Evolutionary conservation across 352 stramenopile genomes (phyloP).

Genomic region (Phytophthora sojae): DNA sequence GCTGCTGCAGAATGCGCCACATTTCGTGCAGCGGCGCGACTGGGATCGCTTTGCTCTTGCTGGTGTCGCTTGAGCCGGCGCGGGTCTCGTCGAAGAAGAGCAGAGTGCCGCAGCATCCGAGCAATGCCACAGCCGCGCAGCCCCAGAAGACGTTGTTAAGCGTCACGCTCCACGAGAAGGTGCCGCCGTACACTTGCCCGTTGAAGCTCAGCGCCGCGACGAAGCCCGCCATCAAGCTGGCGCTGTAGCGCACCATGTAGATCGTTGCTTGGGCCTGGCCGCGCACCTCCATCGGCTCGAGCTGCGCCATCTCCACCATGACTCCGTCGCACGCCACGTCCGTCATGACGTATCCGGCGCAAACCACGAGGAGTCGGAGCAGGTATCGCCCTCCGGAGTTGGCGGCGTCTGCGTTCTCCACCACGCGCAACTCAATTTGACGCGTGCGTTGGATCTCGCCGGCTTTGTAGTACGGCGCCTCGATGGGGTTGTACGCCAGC

Average conservation of each 20-base stretch:
- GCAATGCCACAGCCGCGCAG: constrained; percentile 47
- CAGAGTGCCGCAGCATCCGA: constrained; percentile 45
- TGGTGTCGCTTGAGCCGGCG: constrained; percentile 23
- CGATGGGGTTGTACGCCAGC: constrained; percentile 58
- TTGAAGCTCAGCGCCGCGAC: constrained; percentile 73
- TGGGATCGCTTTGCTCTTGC: constrained; percentile 20
- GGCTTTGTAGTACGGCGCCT: constrained; percentile 58
- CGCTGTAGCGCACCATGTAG: constrained; percentile 71
- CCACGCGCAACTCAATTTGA: constrained; percentile 39
- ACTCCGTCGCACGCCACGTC: constrained; percentile 73
- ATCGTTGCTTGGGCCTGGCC: constrained; percentile 70
- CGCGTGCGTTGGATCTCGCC: constrained; percentile 70
- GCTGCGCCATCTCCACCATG: constrained; percentile 77
- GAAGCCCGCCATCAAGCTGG: constrained; percentile 50
- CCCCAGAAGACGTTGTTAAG: constrained; percentile 68
- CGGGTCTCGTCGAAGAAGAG: constrained; percentile 62
- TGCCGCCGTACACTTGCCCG: constrained; percentile 64
- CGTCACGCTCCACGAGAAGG: constrained; percentile 58
- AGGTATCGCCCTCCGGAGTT: constrained; percentile 60
- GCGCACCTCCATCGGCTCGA: constrained; percentile 69
- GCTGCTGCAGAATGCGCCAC: constrained; percentile 76
- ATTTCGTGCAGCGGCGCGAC: constrained; percentile 58
- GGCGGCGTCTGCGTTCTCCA: constrained; percentile 59
- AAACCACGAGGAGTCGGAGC: constrained; percentile 65
- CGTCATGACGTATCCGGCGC: constrained; percentile 71